These are phyloP conservation scores for Pseudopithomyces chartarum DNA, from an alignment of 2,329 filamentous ascomycete genomes.

Conservation along the genomic window DNA sequence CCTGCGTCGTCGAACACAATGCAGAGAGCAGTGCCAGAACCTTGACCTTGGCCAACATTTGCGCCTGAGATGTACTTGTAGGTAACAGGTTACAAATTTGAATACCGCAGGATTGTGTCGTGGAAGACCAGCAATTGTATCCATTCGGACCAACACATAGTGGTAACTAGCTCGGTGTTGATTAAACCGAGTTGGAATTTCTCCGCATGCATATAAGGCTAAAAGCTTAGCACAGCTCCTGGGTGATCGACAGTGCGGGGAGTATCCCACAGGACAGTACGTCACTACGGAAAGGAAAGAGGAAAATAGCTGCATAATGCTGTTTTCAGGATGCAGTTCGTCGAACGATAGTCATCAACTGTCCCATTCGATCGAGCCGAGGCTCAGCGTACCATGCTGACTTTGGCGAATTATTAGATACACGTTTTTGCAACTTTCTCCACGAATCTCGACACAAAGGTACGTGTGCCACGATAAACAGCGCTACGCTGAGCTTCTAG, in stretches of 20 bases:
- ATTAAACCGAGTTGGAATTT: conserved; percentile 15
- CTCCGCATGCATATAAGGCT: conserved; percentile 9
- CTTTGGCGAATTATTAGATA: no score
- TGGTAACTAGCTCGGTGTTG: conserved; percentile 4
- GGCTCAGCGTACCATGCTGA: no score
- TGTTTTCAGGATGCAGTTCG: background rate
- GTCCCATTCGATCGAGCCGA: no score
- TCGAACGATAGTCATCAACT: background rate
- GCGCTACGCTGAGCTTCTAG: no score
- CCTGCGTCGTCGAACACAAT: background rate
- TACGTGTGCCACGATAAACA: no score
- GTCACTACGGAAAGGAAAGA: background rate
- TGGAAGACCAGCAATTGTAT: background rate
- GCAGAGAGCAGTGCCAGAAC: conserved; percentile 11
- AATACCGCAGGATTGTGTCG: background rate
- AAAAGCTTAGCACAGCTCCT: conserved; percentile 3
- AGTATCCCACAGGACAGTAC: background rate
- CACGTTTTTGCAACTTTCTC: no score
- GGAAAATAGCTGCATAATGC: background rate
- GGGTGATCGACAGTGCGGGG: conserved; percentile 15
- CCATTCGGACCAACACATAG: background rate
- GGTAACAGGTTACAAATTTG: background rate
- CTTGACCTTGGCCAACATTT: conserved; percentile 17
- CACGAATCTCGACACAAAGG: no score
- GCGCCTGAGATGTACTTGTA: background rate